Conservation (phyloP, 2,329 filamentous ascomycete genomes). For the Paradendryphiella salina region DNA sequence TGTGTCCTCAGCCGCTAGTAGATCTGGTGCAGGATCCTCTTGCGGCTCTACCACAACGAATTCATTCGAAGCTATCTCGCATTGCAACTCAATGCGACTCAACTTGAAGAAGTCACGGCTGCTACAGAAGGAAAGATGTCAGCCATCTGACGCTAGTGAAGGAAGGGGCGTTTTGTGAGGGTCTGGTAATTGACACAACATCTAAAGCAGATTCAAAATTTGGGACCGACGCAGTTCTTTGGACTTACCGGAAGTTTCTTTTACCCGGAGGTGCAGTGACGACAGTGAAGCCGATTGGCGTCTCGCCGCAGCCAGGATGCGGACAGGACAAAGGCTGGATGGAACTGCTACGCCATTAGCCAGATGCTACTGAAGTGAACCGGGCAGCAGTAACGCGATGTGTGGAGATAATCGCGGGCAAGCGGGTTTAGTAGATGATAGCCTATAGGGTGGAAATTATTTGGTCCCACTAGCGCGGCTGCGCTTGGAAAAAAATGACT, state of each 20-base stretch:
- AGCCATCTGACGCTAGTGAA: conserved; percentile 4
- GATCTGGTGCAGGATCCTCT: conserved; percentile 27
- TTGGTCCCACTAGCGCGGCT: conserved; percentile 38
- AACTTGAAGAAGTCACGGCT: conserved; percentile 48
- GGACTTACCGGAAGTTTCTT: conserved; percentile 41
- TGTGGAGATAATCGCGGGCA: conserved; percentile 23
- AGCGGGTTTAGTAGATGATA: conserved; percentile 46
- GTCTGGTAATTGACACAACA: not conserved
- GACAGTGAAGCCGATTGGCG: conserved; percentile 38
- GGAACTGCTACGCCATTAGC: conserved; percentile 32
- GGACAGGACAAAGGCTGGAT: conserved; percentile 43
- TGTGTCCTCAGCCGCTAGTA: conserved; percentile 25
- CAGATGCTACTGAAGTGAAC: conserved; percentile 13
- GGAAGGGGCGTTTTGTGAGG: not conserved
- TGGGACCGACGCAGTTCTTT: not conserved
- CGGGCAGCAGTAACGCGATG: not conserved
- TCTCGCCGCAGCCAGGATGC: conserved; percentile 29
- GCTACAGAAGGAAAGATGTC: conserved; percentile 24
- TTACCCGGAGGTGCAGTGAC: conserved; percentile 34
- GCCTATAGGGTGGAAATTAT: conserved; percentile 46
- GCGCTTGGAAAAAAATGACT: conserved; percentile 40
- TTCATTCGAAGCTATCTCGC: conserved; percentile 31
- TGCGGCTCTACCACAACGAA: conserved; percentile 34
- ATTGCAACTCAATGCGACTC: conserved; percentile 46
- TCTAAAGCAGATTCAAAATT: not conserved